A percentile compares a stretch with the other conserved stretches of the same genome.
These are phyloP conservation scores for Batkoa obscura DNA, from an alignment of 371 early-diverging fungal species.

Conservation along the genomic window DNA sequence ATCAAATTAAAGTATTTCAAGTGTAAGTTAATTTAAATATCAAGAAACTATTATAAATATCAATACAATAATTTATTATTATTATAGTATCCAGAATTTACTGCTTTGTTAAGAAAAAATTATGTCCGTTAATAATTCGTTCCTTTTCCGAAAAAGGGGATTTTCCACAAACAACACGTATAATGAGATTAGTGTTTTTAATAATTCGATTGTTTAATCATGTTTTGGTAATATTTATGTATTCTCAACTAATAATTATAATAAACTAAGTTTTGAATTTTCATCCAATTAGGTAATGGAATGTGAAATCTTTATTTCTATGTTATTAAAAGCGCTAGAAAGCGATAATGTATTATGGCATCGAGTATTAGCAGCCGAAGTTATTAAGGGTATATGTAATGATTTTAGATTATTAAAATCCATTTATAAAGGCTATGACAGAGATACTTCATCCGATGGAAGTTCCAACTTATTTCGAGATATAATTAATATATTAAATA, in stretches of 20 bases:
- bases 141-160: conserved; percentile 72
- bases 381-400: conserved; percentile 43
- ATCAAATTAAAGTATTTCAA: conserved; percentile 52
- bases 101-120: conserved; percentile 42
- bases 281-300: conserved; percentile 39
- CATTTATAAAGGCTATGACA: conserved; percentile 61
- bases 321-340: conserved; percentile 66
- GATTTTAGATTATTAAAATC: conserved; percentile 34
- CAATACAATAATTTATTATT: not conserved
- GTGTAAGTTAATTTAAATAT: conserved; percentile 17
- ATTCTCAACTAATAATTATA: too few relatives aligned
- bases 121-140: conserved; percentile 77
- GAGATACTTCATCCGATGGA: conserved; percentile 14
- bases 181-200: conserved; percentile 60
- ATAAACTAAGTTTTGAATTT: not conserved
- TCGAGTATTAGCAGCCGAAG: conserved; percentile 72
- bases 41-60: too few relatives aligned
- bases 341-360: conserved; percentile 62
- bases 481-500: conserved; percentile 54
- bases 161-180: conserved; percentile 65
- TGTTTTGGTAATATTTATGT: conserved; percentile 28
- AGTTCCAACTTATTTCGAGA: conserved; percentile 59
- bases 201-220: conserved; percentile 60
- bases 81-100: conserved; percentile 48
- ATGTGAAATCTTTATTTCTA: conserved; percentile 81